Conservation (phyloP, 1,284 basidiomycete species). For the Fomitopsis pinicola region DNA sequence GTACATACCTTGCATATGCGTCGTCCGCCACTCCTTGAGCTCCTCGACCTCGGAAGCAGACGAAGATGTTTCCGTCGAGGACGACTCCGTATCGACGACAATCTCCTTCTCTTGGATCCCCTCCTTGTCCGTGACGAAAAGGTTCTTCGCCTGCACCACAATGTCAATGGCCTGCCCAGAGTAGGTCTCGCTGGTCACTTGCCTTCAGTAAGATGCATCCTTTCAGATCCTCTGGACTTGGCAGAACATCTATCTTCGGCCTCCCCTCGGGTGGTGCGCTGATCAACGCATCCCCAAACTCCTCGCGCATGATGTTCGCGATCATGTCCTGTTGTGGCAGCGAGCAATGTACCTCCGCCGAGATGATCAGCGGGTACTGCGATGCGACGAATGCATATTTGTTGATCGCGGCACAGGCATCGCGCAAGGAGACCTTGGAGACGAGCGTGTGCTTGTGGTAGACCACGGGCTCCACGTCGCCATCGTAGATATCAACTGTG, state of each 20-base stretch:
- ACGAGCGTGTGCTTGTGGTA: slow-evolving; percentile 95
- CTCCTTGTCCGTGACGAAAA: slow-evolving; percentile 41
- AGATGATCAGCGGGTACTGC: slow-evolving; percentile 93
- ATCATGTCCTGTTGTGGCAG: slow-evolving; percentile 82
- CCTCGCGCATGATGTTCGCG: slow-evolving; percentile 73
- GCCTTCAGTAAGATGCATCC: slow-evolving; percentile 86
- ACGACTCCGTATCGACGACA: slow-evolving; percentile 41
- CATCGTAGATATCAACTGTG: slow-evolving; percentile 92
- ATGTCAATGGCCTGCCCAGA: neutral
- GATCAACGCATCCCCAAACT: slow-evolving; percentile 78
- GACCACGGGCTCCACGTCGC: slow-evolving; percentile 77
- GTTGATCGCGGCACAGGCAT: slow-evolving; percentile 83
- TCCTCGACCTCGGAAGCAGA: slow-evolving; percentile 35
- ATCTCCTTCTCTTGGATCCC: slow-evolving; percentile 34
- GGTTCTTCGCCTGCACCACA: slow-evolving; percentile 54
- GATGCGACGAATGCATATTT: slow-evolving; percentile 94
- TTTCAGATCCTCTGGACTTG: slow-evolving; percentile 86
- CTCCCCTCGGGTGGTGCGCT: slow-evolving; percentile 51
- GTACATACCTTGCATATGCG: slow-evolving; percentile 29
- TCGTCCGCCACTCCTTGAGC: slow-evolving; percentile 17
- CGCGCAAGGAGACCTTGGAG: slow-evolving; percentile 78
- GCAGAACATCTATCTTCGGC: slow-evolving; percentile 53
- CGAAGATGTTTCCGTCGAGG: slow-evolving; percentile 36
- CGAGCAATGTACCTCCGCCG: slow-evolving; percentile 89
- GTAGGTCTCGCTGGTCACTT: neutral